These are phyloP conservation scores for Xylaria curta DNA, from an alignment of 495 filamentous ascomycete species.

Conservation along the genomic window DNA sequence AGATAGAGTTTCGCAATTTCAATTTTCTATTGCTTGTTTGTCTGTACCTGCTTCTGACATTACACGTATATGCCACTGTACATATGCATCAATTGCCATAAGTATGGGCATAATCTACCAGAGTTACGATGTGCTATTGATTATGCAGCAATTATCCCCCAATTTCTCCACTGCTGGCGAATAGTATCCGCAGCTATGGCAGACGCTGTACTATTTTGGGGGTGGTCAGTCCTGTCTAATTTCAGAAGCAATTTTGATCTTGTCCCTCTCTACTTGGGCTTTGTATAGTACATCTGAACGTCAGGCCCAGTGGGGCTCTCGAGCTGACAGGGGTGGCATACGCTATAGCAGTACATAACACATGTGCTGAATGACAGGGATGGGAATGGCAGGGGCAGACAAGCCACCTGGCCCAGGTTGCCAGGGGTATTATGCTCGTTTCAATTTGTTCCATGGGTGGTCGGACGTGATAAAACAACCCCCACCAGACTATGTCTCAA, in stretches of 20 bases:
- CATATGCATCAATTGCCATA: not conserved
- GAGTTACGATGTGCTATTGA: conserved; percentile 4
- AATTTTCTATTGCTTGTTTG: not conserved
- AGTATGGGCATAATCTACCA: not conserved
- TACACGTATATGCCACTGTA: not conserved
- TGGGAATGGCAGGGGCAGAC: conserved; percentile 14
- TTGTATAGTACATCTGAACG: conserved; percentile 22
- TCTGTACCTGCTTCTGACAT: not conserved
- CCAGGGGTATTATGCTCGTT: conserved; percentile 22
- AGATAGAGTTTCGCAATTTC: not conserved
- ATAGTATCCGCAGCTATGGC: conserved; percentile 20
- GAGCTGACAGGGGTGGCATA: not conserved
- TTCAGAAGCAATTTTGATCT: conserved; percentile 28
- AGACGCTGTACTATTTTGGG: conserved; percentile 27
- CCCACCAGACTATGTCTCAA: conserved; percentile 13
- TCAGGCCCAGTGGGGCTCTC: not conserved
- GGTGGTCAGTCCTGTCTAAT: conserved; percentile 27
- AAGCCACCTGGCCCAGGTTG: conserved; percentile 3
- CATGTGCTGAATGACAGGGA: conserved; percentile 27
- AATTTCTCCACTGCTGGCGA: conserved; percentile 5
- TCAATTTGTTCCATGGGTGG: conserved; percentile 27
- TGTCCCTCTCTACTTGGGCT: conserved; percentile 11
- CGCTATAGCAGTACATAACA: not conserved
- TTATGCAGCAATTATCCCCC: conserved; percentile 19
- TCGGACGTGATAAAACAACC: conserved; percentile 8